A percentile compares a stretch with the other conserved stretches of the same genome.
Conservation (phyloP, 2,329 filamentous ascomycete genomes). For the Zelopaecilomyces penicillatus region DNA sequence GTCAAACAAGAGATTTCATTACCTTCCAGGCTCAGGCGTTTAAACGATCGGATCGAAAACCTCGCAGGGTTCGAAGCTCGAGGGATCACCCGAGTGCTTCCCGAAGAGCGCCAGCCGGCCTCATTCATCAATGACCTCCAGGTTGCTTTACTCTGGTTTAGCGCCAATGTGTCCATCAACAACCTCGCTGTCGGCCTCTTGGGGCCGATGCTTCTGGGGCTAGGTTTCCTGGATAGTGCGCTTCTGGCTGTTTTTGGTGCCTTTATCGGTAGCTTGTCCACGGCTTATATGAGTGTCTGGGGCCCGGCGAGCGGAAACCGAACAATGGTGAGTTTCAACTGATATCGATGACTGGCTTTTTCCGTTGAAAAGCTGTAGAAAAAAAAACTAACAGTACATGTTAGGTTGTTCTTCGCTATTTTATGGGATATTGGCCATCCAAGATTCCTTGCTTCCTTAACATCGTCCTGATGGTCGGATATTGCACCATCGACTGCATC, state of each 20-base stretch:
- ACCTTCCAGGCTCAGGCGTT: too few species aligned
- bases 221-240: slow-evolving; percentile 67
- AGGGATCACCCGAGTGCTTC: slow-evolving; percentile 30
- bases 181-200: slow-evolving; percentile 60
- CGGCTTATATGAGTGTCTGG: slow-evolving; percentile 71
- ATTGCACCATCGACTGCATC: slow-evolving; percentile 70
- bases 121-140: slow-evolving; percentile 28
- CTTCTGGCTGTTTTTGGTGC: slow-evolving; percentile 70
- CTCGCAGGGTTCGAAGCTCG: slow-evolving; percentile 31
- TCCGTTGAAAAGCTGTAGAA: slow-evolving; percentile 2
- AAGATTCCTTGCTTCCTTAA: slow-evolving; percentile 23
- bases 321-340: slow-evolving; percentile 51
- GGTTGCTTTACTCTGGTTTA: slow-evolving; percentile 35
- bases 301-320: slow-evolving; percentile 66
- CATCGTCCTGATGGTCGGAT: slow-evolving; percentile 62
- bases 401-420: slow-evolving; percentile 63
- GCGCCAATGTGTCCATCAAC: slow-evolving; percentile 35
- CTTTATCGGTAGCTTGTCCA: slow-evolving; percentile 60
- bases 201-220: slow-evolving; percentile 56
- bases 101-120: slow-evolving; percentile 25
- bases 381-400: neutral
- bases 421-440: slow-evolving; percentile 57
- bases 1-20: too few species aligned
- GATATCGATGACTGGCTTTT: neutral
- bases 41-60: slow-evolving; percentile 15